Base-by-base conservation (phyloP, 495 filamentous ascomycete genomes). In the Antarctomyces pellizariae region DNA sequence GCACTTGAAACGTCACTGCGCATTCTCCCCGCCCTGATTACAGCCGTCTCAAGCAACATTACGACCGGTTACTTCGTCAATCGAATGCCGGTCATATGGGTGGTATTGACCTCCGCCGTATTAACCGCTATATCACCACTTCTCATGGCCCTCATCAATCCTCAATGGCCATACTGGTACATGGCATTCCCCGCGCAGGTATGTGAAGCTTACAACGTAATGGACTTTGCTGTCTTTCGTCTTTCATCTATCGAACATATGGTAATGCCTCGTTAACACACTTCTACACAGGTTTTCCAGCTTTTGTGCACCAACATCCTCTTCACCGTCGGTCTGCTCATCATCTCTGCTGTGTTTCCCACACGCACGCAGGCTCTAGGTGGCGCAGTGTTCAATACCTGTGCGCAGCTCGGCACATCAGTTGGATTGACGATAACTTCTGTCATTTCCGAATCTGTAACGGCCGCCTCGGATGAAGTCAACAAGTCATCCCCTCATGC, bases 361-460 rank as follows among this genome's bases (percentile, higher is more conserved):
- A 32, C 49, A 1, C 41, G 59, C 20, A 68, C 55, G 0, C 65
- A 74, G 28, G 64, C 55, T 0, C 52, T 76, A 1, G 66, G 61
- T 1, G 66, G 67, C 4, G 68, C 60, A 2, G 66, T 75, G 0
- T 73, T 72, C 48, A 69, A 69, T 35, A 67, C 64, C 0, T 42
- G 64, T 8, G 44, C 57, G 1, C 67, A 73, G 39, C 56, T 74
- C 28, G 69, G 71, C 0, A 64, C 49, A 10, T 52, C 54, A 0
- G 43, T 75, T n/a, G 68, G 68, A 2, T 34, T 71, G 4, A 58
- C 59, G 4, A 33, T 65, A 3, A 53, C 60, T 16, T 58, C 55
- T 2, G 53, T 67, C 7, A 57, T 74, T 25, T 56, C 68, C 0
- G 44, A 48, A 3, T 37, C 47, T 13, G 52, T 68, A 0, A 67